Evolutionary conservation across 164 flowering plant genomes (phyloP).

Genomic region (Chimonanthus salicifolius): DNA sequence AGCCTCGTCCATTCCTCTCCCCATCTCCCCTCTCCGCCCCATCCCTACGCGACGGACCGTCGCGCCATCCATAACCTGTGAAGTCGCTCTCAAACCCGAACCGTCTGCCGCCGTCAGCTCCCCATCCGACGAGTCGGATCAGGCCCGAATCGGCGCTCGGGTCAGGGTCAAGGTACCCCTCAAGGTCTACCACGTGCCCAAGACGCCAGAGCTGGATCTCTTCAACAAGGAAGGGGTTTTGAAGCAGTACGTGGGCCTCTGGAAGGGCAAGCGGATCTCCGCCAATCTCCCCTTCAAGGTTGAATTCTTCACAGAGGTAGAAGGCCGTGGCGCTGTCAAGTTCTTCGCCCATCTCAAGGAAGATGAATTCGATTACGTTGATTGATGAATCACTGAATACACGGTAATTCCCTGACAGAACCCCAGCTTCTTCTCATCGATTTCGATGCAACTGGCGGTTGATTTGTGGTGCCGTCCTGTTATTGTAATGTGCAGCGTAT

Average conservation of each 20-base stretch:
- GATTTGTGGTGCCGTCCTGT: background rate
- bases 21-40: background rate
- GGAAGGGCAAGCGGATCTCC: slow-evolving; percentile 79
- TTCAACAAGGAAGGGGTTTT: slow-evolving; percentile 58
- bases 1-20: background rate
- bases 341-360: slow-evolving; percentile 79
- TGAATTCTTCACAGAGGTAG: slow-evolving; percentile 37
- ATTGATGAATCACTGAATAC: background rate
- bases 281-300: slow-evolving; percentile 80
- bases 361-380: slow-evolving; percentile 68
- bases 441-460: background rate
- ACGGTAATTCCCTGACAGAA: too few relatives aligned
- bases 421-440: background rate
- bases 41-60: background rate
- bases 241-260: slow-evolving; percentile 63
- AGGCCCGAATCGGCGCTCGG: slow-evolving; percentile 50
- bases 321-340: slow-evolving; percentile 56
- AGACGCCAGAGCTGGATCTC: slow-evolving; percentile 59
- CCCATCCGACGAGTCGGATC: background rate
- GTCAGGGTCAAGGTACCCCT: slow-evolving; percentile 72
- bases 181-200: slow-evolving; percentile 78
- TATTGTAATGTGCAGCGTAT: background rate
- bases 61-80: slow-evolving; percentile 3
- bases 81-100: slow-evolving; percentile 11
- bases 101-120: background rate